Evolutionary conservation across 139 green algal genomes (phyloP), one percentile per base, ranked within the genome.

Genomic region (Ettlia oleoabundans): DNA sequence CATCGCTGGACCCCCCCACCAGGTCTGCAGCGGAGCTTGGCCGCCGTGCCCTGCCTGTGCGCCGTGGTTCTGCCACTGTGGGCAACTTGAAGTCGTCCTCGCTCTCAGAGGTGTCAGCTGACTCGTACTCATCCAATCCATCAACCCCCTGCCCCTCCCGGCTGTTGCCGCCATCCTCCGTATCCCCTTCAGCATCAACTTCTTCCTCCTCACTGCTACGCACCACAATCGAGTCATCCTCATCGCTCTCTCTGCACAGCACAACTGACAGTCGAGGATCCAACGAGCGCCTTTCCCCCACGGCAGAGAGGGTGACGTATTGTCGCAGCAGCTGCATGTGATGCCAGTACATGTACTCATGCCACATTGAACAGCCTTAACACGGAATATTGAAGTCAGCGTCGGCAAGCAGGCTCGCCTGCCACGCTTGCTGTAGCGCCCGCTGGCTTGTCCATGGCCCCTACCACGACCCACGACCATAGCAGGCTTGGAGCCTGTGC

Each of bases 121-220:
- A 80, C 52, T 69, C 51, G 21, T 41, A 63, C 26, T 72, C 52
- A 32, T 52, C 13, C 30, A 19, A 19, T 10, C 28, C 32, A 8
- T 33, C 65, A 28, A 38, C 53, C 37, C 30, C 73, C 8, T 55
- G 6, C 35, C 52, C 47, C 51, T 33, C 58, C n/a, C 21, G 6
- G 68, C 24, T 33, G 47, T 52, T 78, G 47, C 66, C 66, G 5
- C n/a, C 32, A 5, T 2, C 70, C 30, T 9, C 42, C 68, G 26
- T 32, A 6, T 3, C 32, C 47, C 33, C 32, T 37, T 53, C 73
- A 28, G 5, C 30, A 9, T 65, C 71, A 24, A 33, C 22, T 28
- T 79, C 78, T 61, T 84, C 78, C 18, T 80, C 78, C n/a, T 79
- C 78, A 21, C 30, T 63, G 69, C 68, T 83, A 41, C 65, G 43